Percentiles rank a stretch among this genome's conserved stretches.
Conservation (phyloP, 1,284 basidiomycete genomes). For the Sanguinoderma infundibulare region DNA sequence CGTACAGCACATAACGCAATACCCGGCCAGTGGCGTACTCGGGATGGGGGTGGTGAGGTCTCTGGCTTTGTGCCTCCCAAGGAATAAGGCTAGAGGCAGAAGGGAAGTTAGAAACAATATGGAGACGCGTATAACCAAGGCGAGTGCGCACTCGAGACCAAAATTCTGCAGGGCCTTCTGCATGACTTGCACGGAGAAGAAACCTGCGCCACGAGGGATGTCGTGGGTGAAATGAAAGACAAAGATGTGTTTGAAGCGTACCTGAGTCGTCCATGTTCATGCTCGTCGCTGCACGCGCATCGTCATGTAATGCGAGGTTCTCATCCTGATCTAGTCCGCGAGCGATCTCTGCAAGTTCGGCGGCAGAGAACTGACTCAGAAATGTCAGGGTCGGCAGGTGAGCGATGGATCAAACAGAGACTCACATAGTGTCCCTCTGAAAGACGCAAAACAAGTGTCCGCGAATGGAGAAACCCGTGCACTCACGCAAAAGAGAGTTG, state of each 20-base stretch:
- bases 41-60: background rate
- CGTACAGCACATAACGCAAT: too few species aligned
- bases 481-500: conserved; percentile 76
- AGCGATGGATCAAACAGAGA: conserved; percentile 20
- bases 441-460: conserved; percentile 2
- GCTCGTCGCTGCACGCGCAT: too few species aligned
- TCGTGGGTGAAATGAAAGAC: too few species aligned
- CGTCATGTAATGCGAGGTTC: too few species aligned
- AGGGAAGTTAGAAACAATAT: background rate
- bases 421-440: conserved; percentile 74
- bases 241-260: too few species aligned
- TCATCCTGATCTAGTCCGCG: background rate
- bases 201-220: too few species aligned
- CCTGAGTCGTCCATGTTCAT: too few species aligned
- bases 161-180: too few species aligned
- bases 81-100: background rate
- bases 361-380: conserved; percentile 71
- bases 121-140: background rate
- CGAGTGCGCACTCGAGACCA: too few species aligned
- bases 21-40: too few species aligned
- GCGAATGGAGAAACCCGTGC: background rate
- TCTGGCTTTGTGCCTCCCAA: background rate
- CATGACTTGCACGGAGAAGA: too few species aligned
- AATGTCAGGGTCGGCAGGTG: conserved; percentile 14
- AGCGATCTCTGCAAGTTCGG: conserved; percentile 76